Evolutionary conservation across 2,329 filamentous ascomycete genomes (phyloP).

Genomic region (Elsinoe ampelina): DNA sequence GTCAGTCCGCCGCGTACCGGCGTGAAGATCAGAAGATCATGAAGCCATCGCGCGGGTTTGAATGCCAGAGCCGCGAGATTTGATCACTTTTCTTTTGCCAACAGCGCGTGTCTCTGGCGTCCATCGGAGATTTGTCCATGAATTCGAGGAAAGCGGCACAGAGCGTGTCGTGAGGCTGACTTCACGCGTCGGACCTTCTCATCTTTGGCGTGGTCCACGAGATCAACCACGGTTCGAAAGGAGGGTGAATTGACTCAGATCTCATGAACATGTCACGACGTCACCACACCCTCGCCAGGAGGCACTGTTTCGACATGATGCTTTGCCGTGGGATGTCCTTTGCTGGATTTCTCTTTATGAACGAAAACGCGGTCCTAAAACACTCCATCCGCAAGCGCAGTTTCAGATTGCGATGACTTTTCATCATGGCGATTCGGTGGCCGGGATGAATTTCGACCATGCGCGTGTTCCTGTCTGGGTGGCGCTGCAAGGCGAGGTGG

Average conservation of each 20-base stretch:
- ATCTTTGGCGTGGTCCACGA: background rate
- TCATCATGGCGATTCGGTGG: background rate
- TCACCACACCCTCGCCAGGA: background rate
- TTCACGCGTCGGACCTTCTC: background rate
- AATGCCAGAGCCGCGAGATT: background rate
- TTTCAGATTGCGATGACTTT: background rate
- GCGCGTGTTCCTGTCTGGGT: background rate
- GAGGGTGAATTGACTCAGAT: conserved; percentile 1
- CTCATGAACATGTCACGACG: conserved; percentile 3
- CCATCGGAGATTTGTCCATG: background rate
- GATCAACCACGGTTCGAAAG: background rate
- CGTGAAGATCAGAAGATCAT: conserved; percentile 7
- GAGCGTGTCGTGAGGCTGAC: conserved; percentile 1
- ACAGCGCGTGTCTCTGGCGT: background rate
- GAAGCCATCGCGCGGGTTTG: background rate
- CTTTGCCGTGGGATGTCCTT: background rate
- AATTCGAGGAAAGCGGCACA: background rate
- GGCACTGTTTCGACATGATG: background rate
- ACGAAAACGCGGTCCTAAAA: background rate
- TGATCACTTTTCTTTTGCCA: background rate
- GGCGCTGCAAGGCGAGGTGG: background rate
- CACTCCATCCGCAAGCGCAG: background rate
- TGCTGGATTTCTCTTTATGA: background rate
- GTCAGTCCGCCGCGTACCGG: background rate
- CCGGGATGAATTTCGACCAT: background rate